Conservation (phyloP, 805 yeast genomes). For the Wickerhamomyces tratensis region DNA sequence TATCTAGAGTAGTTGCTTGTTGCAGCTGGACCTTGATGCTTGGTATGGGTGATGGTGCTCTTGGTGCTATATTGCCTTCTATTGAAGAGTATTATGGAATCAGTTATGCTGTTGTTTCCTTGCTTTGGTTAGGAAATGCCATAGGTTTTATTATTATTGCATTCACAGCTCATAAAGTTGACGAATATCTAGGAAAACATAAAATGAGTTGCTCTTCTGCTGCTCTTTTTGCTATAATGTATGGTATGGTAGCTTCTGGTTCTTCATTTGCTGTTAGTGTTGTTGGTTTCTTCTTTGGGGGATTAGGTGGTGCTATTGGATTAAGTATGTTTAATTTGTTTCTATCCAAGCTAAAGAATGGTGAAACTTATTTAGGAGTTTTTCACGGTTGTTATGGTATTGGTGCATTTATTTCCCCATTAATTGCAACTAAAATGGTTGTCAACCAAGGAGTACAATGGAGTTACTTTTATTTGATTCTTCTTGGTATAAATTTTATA, state of each 20-base stretch:
- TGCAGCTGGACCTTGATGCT: conserved; percentile 29
- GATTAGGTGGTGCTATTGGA: conserved; percentile 41
- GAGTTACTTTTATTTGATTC: conserved; percentile 46
- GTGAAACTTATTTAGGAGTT: conserved; percentile 40
- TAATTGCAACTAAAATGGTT: conserved; percentile 46
- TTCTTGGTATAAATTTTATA: conserved; percentile 30
- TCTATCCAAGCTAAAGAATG: conserved; percentile 34
- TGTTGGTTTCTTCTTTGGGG: conserved; percentile 46
- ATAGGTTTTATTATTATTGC: conserved; percentile 46
- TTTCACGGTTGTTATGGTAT: conserved; percentile 56
- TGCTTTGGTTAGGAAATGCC: conserved; percentile 50
- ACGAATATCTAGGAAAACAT: conserved; percentile 29
- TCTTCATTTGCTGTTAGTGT: conserved; percentile 38
- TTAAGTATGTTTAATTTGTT: conserved; percentile 44
- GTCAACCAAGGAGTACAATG: conserved; percentile 36
- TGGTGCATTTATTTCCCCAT: conserved; percentile 56
- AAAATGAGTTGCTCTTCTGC: conserved; percentile 31
- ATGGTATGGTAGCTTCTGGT: conserved; percentile 36
- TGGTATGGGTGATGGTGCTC: conserved; percentile 47
- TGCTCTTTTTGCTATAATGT: conserved; percentile 28
- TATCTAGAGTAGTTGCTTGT: conserved; percentile 30
- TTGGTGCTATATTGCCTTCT: conserved; percentile 50
- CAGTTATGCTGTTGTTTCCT: conserved; percentile 42
- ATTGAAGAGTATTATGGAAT: conserved; percentile 40
- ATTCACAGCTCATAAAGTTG: conserved; percentile 33